phyloP scores from a whole-genome alignment of 257 asterid species.

The Petrea volubilis region DNA sequence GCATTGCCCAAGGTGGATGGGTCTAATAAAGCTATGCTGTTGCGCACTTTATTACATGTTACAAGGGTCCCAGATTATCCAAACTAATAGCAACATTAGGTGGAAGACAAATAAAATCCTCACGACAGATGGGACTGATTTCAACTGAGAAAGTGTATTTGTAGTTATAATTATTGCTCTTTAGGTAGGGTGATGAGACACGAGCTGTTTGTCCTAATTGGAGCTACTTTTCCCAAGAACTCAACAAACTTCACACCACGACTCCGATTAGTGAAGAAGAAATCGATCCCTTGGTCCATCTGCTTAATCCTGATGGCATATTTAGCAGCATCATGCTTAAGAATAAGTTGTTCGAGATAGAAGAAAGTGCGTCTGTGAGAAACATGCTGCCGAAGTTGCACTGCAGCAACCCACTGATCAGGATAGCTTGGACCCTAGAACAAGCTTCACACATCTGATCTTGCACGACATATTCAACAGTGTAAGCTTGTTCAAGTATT shows the following conservation, averaged over 20 bases:
- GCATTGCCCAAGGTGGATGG: conserved; percentile 47
- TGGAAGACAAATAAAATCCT: conserved; percentile 58
- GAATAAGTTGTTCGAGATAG: conserved; percentile 61
- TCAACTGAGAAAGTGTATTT: conserved; percentile 54
- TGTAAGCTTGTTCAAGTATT: conserved; percentile 44
- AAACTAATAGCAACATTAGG: conserved; percentile 38
- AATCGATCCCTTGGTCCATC: conserved; percentile 56
- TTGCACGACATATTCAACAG: conserved; percentile 46
- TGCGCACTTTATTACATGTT: conserved; percentile 48
- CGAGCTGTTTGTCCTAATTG: conserved; percentile 47
- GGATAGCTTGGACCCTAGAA: conserved; percentile 50
- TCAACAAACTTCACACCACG: conserved; percentile 52
- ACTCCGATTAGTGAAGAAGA: conserved; percentile 48
- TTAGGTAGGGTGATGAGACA: conserved; percentile 51
- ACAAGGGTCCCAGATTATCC: conserved; percentile 58
- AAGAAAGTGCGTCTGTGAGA: conserved; percentile 61
- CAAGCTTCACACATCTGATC: conserved; percentile 61
- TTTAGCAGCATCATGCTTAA: conserved; percentile 55
- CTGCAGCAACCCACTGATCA: conserved; percentile 66
- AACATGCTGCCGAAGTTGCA: conserved; percentile 58
- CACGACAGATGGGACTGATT: conserved; percentile 54
- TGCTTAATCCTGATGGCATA: conserved; percentile 52
- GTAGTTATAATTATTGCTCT: conserved; percentile 47
- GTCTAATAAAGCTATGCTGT: conserved; percentile 44
- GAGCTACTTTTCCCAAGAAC: conserved; percentile 43